Evolutionary conservation across 441 rosid genomes (phyloP).

Genomic region (Geranium incanum): DNA sequence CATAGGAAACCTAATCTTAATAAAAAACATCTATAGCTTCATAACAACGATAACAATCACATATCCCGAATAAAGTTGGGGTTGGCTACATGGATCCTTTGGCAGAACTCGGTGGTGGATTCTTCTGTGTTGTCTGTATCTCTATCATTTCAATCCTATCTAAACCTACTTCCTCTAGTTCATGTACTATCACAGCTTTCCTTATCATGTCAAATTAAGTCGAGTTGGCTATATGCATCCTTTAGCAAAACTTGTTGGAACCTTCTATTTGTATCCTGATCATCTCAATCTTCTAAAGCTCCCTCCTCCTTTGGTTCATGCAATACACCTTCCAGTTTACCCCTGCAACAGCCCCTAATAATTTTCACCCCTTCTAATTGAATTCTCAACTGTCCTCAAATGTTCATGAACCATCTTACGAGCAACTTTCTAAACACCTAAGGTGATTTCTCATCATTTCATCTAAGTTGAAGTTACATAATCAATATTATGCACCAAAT

Average conservation of each 20-base stretch:
- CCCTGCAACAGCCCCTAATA: neutral
- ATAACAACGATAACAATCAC: too few species aligned
- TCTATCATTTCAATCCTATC: too few species aligned
- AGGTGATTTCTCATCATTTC: neutral
- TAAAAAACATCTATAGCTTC: neutral
- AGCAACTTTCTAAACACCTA: neutral
- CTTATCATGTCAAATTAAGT: neutral
- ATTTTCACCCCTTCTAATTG: neutral
- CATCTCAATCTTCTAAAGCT: neutral
- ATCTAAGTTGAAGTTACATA: neutral
- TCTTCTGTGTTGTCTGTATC: too few species aligned
- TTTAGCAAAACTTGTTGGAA: neutral
- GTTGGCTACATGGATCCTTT: neutral
- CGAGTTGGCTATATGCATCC: neutral
- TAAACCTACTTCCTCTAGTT: too few species aligned
- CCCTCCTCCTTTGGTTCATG: neutral
- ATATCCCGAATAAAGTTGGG: neutral
- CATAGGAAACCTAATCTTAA: neutral
- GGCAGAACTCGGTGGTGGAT: neutral
- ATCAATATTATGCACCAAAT: neutral
- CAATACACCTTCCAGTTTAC: neutral
- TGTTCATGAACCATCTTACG: neutral
- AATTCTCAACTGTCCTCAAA: neutral
- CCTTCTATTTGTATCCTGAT: neutral
- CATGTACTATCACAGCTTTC: too few species aligned